Base-by-base conservation (phyloP, 768 basidiomycete species). In the Daedaleopsis nitida region DNA sequence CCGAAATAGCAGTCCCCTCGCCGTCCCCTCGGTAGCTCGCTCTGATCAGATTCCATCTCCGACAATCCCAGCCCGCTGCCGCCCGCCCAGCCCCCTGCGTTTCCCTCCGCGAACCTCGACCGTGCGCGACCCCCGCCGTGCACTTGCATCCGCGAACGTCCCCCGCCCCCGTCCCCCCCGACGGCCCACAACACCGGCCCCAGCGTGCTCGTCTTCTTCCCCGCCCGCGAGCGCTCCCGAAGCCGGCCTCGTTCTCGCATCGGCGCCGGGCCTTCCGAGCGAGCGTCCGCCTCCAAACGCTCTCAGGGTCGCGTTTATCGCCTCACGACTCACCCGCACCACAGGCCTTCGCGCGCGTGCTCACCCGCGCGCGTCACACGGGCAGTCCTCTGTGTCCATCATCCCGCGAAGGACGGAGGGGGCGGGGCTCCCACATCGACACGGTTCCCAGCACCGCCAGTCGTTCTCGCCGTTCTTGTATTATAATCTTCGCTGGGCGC, bases 31-130 rank as follows among this genome's bases (percentile, higher is more conserved):
- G 13, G 52, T 49, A 27, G 49, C 54, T 49, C 54, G 49, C 49
- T 49, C 54, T 42, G 32, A 64, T 64, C 62, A 64, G 62, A 64
- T 64, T 59, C 44, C 54, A 64, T 64, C 62, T 64, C 62, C 62
- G 58, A 45, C 54, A 5, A 49, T 7, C 38, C 50, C 34, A 35
- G 16, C 21, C 38, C 10, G 14, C 12, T 7, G 37, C 12, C 48
- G 21, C 57, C 52, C 44, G 39, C 35, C 49, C 39, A 27, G 43
- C 34, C 42, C n/a, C 43, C 16, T 27, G n/a, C 10, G 16, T 35
- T 32, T 37, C 21, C 60, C 55, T 62, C 61, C 61, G 61, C 61
- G 61, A 62, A 62, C 61, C 50, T 62, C 52, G 27, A 32, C 35
- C 32, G 21, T 38, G 50, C 24, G 34, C 23, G 11, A 12, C 48